A percentile compares a stretch with the other conserved stretches of the same genome.
phyloP scores from a whole-genome alignment of 306 rosid species.

The Delonix regia region DNA sequence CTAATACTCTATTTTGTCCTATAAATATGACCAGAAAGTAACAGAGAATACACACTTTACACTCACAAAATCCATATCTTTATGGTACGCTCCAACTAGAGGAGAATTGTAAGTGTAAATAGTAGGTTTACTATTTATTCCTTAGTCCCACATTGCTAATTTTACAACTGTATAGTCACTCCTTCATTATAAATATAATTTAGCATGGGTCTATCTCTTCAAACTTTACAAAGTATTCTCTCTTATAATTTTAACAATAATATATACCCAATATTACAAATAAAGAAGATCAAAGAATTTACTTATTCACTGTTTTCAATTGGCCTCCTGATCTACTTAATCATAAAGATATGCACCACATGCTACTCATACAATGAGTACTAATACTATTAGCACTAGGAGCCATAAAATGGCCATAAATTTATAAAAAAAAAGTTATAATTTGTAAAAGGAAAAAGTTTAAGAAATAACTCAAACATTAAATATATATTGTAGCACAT shows the following conservation, averaged over 20 bases:
- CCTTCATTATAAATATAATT: neutral
- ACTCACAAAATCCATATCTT: too few relatives aligned
- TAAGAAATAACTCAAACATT: slow-evolving; percentile 29
- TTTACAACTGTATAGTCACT: neutral
- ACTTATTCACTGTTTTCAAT: too few relatives aligned
- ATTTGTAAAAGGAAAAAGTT: too few relatives aligned
- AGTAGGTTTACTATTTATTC: neutral
- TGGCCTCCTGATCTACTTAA: neutral
- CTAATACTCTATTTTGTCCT: too few relatives aligned
- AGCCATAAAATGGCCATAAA: neutral
- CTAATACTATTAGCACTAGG: neutral
- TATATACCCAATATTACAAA: neutral
- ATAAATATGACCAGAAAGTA: too few relatives aligned
- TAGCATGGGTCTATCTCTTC: neutral
- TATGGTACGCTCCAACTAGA: too few relatives aligned
- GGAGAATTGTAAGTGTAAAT: neutral
- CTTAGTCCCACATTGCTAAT: neutral
- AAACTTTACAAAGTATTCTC: neutral
- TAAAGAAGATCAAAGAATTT: neutral
- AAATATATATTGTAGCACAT: slow-evolving; percentile 50
- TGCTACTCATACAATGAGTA: neutral
- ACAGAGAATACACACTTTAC: too few relatives aligned
- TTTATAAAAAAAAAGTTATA: too few relatives aligned
- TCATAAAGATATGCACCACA: neutral
- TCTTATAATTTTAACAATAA: neutral